Evolutionary conservation across 2,329 filamentous ascomycete genomes (phyloP).

Genomic region (Chrysosporium queenslandicum): DNA sequence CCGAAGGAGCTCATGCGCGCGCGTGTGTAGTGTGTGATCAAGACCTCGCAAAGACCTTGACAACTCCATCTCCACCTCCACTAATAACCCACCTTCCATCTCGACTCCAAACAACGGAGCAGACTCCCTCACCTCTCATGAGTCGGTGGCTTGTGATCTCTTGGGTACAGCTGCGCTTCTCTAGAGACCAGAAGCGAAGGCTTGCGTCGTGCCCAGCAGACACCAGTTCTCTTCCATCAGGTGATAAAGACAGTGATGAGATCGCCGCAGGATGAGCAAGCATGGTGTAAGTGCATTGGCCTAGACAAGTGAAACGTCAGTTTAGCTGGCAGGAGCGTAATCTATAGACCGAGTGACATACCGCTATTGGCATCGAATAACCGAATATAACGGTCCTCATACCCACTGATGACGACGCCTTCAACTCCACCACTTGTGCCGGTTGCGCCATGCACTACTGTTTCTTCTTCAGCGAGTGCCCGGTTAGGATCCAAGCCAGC

Average conservation of each 20-base stretch:
- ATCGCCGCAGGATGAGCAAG: slow-evolving; percentile 90
- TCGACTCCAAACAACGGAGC: slow-evolving; percentile 87
- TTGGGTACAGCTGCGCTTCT: slow-evolving; percentile 90
- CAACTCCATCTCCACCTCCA: slow-evolving; percentile 86
- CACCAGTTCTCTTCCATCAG: slow-evolving; percentile 86
- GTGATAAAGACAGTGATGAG: slow-evolving; percentile 80
- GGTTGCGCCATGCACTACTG: slow-evolving; percentile 67
- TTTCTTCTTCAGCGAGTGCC: slow-evolving; percentile 58
- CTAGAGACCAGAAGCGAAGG: slow-evolving; percentile 91
- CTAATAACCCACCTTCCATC: slow-evolving; percentile 92
- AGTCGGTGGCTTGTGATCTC: slow-evolving; percentile 87
- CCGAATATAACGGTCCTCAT: slow-evolving; percentile 90
- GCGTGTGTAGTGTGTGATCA: neutral
- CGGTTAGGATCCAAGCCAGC: slow-evolving; percentile 53
- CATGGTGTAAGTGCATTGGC: slow-evolving; percentile 99
- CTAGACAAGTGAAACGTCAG: slow-evolving; percentile 38
- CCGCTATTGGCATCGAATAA: slow-evolving; percentile 99
- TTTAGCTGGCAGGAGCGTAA: slow-evolving; percentile 11
- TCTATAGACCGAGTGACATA: slow-evolving; percentile 44
- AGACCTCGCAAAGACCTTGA: slow-evolving; percentile 64
- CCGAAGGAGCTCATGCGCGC: too few relatives aligned
- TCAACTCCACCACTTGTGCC: slow-evolving; percentile 73
- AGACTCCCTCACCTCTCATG: slow-evolving; percentile 94
- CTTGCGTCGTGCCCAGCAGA: slow-evolving; percentile 93
- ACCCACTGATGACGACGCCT: slow-evolving; percentile 88